Percentiles rank a stretch among this genome's conserved stretches.
Conservation (phyloP, 2,329 filamentous ascomycete genomes). For the Ophiostoma triangulosporum region DNA sequence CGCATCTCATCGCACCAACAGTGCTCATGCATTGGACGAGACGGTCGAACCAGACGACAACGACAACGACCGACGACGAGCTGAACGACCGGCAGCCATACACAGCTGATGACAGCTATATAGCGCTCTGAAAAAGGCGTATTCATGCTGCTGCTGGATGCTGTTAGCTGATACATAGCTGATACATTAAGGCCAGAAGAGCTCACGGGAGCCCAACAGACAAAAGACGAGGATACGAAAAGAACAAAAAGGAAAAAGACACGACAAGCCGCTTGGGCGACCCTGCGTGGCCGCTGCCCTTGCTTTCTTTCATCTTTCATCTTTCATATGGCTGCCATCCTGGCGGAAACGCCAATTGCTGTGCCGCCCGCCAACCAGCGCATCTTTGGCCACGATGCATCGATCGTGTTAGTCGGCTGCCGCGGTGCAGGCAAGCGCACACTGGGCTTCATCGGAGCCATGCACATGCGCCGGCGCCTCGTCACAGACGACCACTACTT, state of each 20-base stretch:
- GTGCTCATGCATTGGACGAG: not conserved
- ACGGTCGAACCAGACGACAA: not conserved
- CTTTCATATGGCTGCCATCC: not conserved
- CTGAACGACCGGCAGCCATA: not conserved
- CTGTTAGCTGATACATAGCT: not conserved
- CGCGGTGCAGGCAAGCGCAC: conserved; percentile 60
- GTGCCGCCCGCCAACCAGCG: conserved; percentile 24
- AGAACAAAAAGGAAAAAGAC: not conserved
- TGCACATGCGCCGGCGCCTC: conserved; percentile 50
- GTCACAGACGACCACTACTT: conserved; percentile 58
- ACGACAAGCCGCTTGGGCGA: not conserved
- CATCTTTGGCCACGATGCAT: conserved; percentile 44
- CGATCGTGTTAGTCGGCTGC: conserved; percentile 57
- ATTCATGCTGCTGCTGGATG: too few species aligned
- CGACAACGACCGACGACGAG: not conserved
- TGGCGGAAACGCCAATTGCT: not conserved
- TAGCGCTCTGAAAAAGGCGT: too few species aligned
- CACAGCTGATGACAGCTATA: not conserved
- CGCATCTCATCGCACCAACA: not conserved
- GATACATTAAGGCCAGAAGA: not conserved
- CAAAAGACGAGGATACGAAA: not conserved
- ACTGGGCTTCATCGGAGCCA: conserved; percentile 58
- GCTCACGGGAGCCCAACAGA: not conserved
- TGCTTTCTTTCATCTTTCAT: too few species aligned
- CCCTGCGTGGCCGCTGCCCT: not conserved